Base-by-base conservation (phyloP, 129 eudicot genomes). In the Chrysanthemum lavandulifolium region DNA sequence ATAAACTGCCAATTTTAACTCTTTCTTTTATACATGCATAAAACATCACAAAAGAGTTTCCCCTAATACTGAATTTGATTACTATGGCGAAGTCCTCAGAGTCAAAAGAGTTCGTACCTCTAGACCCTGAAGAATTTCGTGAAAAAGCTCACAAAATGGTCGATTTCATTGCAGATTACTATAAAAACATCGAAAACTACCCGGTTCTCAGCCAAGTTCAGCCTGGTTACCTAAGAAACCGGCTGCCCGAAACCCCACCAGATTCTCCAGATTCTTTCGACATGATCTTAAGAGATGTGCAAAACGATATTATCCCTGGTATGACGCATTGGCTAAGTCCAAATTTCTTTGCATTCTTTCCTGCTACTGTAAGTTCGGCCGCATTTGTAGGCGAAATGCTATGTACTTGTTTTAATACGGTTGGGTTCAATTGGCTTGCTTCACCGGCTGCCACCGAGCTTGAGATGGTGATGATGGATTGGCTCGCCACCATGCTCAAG, bases 391-490 rank as follows among this genome's bases (percentile, higher is more conserved):
- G 85, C 11, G 88, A 84, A 16, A 84, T 81, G 88, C 69, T 84
- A 16, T 73, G 81, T n/a, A 80, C 73, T 29, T 69, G 88, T 23
- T 80, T 84, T 57, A 84, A 84, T 21, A 7, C 75, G 2, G 83
- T 77, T 23, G 88, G 85, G 19, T 84, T 84, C 65, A 77, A 76
- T 52, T 84, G 88, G 88, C 51, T 84, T 2, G 78, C 82, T 23
- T 84, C 84, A 5, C 88, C 88, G 4, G 84, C 88, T 51, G 78
- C 84, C 0, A 84, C 88, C 13, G 88, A 84, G 82, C 80, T 84
- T 6, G 88, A 76, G 56, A 80, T 76, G 82, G 76, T 80, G 1
- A 77, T 84, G 0, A 80, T 84, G 77, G 88, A 84, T 49, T 84
- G 84, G 88, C 75, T 80, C 4, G 88, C 84, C 8, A 56, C 64